phyloP scores from a whole-genome alignment of 805 yeast genomes.

The Candida broadrunensis region DNA sequence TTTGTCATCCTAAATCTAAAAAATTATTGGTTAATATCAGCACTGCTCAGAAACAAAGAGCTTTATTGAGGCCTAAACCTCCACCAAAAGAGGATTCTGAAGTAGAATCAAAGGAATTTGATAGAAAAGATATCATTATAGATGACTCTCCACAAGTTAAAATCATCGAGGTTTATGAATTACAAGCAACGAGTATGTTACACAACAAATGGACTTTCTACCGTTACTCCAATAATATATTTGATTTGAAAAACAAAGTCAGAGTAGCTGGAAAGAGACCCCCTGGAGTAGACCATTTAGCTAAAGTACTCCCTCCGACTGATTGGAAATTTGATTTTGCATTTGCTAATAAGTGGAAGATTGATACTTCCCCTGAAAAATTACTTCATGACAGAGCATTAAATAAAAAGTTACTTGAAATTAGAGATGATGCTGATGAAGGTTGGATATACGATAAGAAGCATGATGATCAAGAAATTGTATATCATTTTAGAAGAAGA shows the following conservation, averaged over 20 bases:
- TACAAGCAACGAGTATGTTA: slow-evolving; percentile 62
- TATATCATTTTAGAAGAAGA: slow-evolving; percentile 54
- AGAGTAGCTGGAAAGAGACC: slow-evolving; percentile 53
- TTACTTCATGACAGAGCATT: slow-evolving; percentile 54
- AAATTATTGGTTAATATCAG: slow-evolving; percentile 20
- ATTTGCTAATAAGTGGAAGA: slow-evolving; percentile 56
- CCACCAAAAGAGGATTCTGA: slow-evolving; percentile 19
- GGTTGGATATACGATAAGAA: slow-evolving; percentile 52
- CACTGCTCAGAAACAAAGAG: slow-evolving; percentile 8
- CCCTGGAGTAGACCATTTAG: slow-evolving; percentile 54
- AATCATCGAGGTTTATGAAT: slow-evolving; percentile 74
- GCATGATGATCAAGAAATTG: slow-evolving; percentile 25
- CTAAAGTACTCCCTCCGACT: slow-evolving; percentile 60
- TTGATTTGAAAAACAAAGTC: slow-evolving; percentile 45
- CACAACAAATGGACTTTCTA: slow-evolving; percentile 61
- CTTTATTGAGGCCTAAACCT: slow-evolving; percentile 5
- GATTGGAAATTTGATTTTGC: slow-evolving; percentile 69
- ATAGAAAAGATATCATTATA: slow-evolving; percentile 53
- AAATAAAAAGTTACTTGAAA: slow-evolving; percentile 10
- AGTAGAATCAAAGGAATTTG: slow-evolving; percentile 16
- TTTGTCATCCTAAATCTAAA: slow-evolving; percentile 59
- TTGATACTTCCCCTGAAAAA: slow-evolving; percentile 49
- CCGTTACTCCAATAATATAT: slow-evolving; percentile 53
- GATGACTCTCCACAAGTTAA: slow-evolving; percentile 64
- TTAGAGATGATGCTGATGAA: slow-evolving; percentile 28